Evolutionary conservation across 306 rosid genomes (phyloP), one percentile per base, ranked within the genome.

Genomic region (Acacia melanoxylon): DNA sequence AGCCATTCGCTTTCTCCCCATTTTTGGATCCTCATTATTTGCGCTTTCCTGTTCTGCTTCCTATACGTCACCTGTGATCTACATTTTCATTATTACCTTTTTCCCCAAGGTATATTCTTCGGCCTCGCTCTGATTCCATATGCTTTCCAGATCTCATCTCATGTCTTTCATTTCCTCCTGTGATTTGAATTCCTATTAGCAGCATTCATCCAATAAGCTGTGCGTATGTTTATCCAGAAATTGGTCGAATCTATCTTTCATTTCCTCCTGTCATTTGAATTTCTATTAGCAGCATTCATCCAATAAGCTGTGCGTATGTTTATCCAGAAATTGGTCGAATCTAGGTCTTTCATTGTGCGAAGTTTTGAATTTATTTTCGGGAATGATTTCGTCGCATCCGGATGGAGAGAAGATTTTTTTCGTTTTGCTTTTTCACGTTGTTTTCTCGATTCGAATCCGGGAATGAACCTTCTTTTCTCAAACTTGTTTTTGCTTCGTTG

Each of bases 51-150:
- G 3, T 67, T 82, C 86, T 65, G 58, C 78, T 51, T 74, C 9
- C 40, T 46, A 13, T 82, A n/a, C 24, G 17, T 82, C 37, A 5
- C 48, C 74, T 24, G 76, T 44, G 46, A 68, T 56, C 20, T 62
- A 12, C 40, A 14, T 27, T 63, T 48, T 58, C 69, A 37, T 72
- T 16, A 29, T 73, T 63, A 19, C 62, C 61, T 45, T 80, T 69
- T 52, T 1, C 65, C 65, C 29, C 10, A 33, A 82, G 84, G 77
- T 70, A 25, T 68, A 68, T 24, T 58, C 41, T 33, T 40, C 72
- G 31, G 19, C 20, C 37, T 5, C 78, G 31, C 22, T 25, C 27
- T 5, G 20, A 13, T 19, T 37, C 56, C 63, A 33, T n/a, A 9
- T 20, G 16, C 72, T 29, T 68, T 67, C 67, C 8, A 2, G 81